Percentiles rank a stretch among this genome's conserved stretches.
Evolutionary conservation across 768 basidiomycete genomes (phyloP).

Genomic region (Lactarius tabidus): DNA sequence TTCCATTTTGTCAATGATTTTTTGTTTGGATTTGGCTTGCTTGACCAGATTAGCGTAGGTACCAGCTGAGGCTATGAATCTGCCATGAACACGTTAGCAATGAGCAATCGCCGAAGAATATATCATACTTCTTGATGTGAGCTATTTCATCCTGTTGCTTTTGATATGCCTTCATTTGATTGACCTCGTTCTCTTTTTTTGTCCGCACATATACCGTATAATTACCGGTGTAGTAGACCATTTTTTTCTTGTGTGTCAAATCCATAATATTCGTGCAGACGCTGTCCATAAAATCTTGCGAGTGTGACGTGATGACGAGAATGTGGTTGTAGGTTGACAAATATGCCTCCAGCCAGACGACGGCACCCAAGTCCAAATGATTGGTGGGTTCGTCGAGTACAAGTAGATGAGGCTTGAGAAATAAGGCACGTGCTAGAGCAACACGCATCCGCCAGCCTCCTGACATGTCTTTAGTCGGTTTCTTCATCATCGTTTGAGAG

Average conservation of each 20-base stretch:
- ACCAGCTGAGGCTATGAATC: slow-evolving; percentile 99
- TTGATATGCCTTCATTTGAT: slow-evolving; percentile 98
- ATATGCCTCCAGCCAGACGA: slow-evolving; percentile 99
- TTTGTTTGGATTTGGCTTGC: slow-evolving; percentile 99
- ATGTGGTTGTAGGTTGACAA: slow-evolving; percentile 98
- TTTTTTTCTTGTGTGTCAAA: slow-evolving; percentile 84
- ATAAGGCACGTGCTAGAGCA: slow-evolving; percentile 90
- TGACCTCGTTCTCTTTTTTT: slow-evolving; percentile 95
- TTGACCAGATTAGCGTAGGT: slow-evolving; percentile 98
- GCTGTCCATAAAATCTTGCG: slow-evolving; percentile 98
- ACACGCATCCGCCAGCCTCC: slow-evolving; percentile 99
- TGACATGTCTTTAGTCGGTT: slow-evolving; percentile 97
- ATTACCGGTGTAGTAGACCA: slow-evolving; percentile 93
- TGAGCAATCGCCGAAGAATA: neutral
- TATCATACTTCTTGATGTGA: slow-evolving; percentile 91
- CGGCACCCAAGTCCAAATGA: slow-evolving; percentile 94
- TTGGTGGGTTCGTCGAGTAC: slow-evolving; percentile 92
- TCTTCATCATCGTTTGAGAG: slow-evolving; percentile 85
- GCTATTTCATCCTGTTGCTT: slow-evolving; percentile 99
- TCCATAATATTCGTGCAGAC: slow-evolving; percentile 99
- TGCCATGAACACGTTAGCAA: slow-evolving; percentile 28
- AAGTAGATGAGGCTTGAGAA: slow-evolving; percentile 93
- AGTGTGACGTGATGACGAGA: slow-evolving; percentile 94
- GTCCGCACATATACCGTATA: slow-evolving; percentile 97
- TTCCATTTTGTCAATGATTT: slow-evolving; percentile 99